Evolutionary conservation across 306 rosid genomes (phyloP), one percentile per base, ranked within the genome.

Genomic region (Vigna radiata): DNA sequence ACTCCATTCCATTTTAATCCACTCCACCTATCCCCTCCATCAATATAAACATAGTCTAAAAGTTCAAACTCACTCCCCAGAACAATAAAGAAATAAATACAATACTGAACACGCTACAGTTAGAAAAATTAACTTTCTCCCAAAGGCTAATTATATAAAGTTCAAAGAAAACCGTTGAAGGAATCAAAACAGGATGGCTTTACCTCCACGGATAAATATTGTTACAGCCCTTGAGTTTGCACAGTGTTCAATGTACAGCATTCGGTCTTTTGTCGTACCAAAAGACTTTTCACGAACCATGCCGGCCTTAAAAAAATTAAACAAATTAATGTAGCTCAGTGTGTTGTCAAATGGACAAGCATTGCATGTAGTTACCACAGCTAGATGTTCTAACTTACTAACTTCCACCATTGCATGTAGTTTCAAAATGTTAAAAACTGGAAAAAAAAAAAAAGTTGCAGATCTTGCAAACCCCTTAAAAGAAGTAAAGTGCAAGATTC

Each of bases 161-260:
- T 73, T 7, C 8, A 68, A 68, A 25, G 36, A 19, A 72, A 53
- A 17, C 27, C 65, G 36, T 46, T 27, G 25, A 75, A 53, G 19
- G 29, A 27, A 17, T 49, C 8, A 43, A 31, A 54, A 36, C 2
- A 62, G 78, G 60, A 53, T 15, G 56, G 58, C 61, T 85, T 77
- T 55, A 96, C 99, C 99, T 81, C 99, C 99, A 47, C 98, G 96
- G 75, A 91, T 88, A 72, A 93, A 96, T 53, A 96, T 80, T 46
- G 97, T 96, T 25, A 92, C 98, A 69, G 98, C 99, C 85, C 86
- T 90, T 64, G 99, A 96, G 79, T 96, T 96, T 49, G 99, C 99
- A 89, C 99, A 92, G 75, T 87, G 99, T 83, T 96, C 99, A 78
- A 96, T 89, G 90, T 93, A 93, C 73, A 96, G 70, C 98, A 96